Conservation (phyloP, 208 protist genomes). For the Trypanosoma mega region DNA sequence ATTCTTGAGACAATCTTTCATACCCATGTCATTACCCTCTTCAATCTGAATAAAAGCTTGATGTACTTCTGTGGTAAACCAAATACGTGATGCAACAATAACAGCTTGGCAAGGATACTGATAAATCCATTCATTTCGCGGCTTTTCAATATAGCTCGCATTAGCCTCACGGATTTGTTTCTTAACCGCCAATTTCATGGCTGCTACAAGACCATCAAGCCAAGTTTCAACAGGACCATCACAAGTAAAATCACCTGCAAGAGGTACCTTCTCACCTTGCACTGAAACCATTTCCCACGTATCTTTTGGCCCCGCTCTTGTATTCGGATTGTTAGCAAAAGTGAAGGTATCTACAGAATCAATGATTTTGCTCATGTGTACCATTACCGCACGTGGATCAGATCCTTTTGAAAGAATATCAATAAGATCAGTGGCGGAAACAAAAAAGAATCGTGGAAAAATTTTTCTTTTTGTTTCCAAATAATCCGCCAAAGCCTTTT, state of each 20-base stretch:
- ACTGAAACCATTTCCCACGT: slow-evolving; percentile 93
- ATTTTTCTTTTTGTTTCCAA: slow-evolving; percentile 97
- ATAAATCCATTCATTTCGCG: slow-evolving; percentile 96
- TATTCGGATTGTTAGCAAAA: slow-evolving; percentile 81
- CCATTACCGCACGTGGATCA: slow-evolving; percentile 92
- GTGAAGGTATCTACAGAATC: slow-evolving; percentile 92
- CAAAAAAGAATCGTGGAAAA: slow-evolving; percentile 98
- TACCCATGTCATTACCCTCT: slow-evolving; percentile 97
- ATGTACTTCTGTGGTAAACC: slow-evolving; percentile 97
- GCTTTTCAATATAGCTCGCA: slow-evolving; percentile 95
- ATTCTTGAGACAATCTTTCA: slow-evolving; percentile 97
- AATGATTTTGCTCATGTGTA: slow-evolving; percentile 97
- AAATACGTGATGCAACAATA: slow-evolving; percentile 95
- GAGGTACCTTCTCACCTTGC: slow-evolving; percentile 94
- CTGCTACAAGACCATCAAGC: slow-evolving; percentile 93
- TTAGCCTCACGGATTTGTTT: slow-evolving; percentile 90
- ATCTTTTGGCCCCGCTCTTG: slow-evolving; percentile 49
- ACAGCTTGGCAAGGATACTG: slow-evolving; percentile 96
- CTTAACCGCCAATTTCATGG: slow-evolving; percentile 83
- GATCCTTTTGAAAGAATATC: slow-evolving; percentile 98
- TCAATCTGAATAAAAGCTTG: slow-evolving; percentile 97
- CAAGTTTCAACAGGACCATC: slow-evolving; percentile 97
- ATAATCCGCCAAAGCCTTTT: slow-evolving; percentile 97
- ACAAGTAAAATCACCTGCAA: slow-evolving; percentile 89
- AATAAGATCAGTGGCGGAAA: slow-evolving; percentile 94